Evolutionary conservation across 2,329 filamentous ascomycete genomes (phyloP), one percentile per base, ranked within the genome.

Genomic region (Cladophialophora psammophila): DNA sequence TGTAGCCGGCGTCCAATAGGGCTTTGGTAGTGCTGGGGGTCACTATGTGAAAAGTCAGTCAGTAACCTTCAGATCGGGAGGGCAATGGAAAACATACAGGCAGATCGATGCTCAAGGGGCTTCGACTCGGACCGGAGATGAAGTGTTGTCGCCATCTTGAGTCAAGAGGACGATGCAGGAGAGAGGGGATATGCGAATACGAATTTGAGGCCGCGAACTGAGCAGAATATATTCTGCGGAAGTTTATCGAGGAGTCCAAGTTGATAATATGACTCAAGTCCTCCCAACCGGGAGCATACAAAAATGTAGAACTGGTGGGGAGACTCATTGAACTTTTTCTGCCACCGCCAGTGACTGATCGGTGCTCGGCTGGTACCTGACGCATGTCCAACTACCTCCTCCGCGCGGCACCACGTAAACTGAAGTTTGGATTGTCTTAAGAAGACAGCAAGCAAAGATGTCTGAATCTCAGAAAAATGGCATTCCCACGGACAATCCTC

Each of bases 1-100:
- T 83, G 77, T 91, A 92, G 68, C 90, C 90, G 48, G 88, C 89
- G 70, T 91, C 85, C 62, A 91, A 81, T 61, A 92, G 85, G 60
- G 83, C 83, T 79, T 88, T 87, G 71, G 85, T 80, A 48, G 83
- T 86, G n/a, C 80, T 80, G 56, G 82, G 80, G 66, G 81, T 86
- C 74, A 71, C 67, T 69, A 18, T 40, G 50, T 10, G 7, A 26
- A 36, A 31, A 36, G 54, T 64, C n/a, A 50, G n/a, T 59, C 32
- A 13, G 8, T 26, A 35, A 59, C 35, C 45, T 26, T 8, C 26
- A 26, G 50, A 52, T 53, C 26, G 31, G 36, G 3, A 59, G 38
- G 12, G 12, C 13, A 6, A 38, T 53, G 32, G 15, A 42, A 15
- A 36, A 60, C 64, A 32, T 72, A 72, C 69, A 52, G 31, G 71